A percentile compares a stretch with the other conserved stretches of the same genome.
phyloP scores from a whole-genome alignment of 495 filamentous ascomycete genomes.

The Tuber magnatum region DNA sequence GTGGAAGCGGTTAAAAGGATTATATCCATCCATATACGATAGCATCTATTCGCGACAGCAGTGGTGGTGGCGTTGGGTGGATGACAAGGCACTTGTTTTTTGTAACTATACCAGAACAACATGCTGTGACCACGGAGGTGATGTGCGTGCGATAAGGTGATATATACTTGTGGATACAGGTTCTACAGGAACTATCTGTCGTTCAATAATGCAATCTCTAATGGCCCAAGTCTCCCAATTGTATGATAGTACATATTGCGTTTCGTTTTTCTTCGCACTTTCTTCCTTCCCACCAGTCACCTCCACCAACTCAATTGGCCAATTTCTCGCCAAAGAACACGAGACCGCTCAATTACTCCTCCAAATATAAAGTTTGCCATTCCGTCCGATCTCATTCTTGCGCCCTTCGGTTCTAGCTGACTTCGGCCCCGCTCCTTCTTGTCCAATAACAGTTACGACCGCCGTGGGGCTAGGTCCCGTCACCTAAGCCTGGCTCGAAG shows the following conservation, averaged over 20 bases:
- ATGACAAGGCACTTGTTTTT: not conserved
- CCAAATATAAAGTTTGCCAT: not conserved
- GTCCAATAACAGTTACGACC: conserved; percentile 5
- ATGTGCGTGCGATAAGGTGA: not conserved
- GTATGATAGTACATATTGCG: not conserved
- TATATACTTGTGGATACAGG: not conserved
- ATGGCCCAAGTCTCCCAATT: not conserved
- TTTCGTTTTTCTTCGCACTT: not conserved
- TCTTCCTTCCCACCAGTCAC: not conserved
- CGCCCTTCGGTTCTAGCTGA: not conserved
- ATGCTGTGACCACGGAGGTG: not conserved
- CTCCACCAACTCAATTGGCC: not conserved
- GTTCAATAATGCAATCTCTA: not conserved
- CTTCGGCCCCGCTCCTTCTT: not conserved
- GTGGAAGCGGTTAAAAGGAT: not conserved
- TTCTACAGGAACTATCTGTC: not conserved
- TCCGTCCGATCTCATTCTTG: not conserved
- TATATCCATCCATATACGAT: not conserved
- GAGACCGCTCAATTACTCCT: not conserved
- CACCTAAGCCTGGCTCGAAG: conserved; percentile 32
- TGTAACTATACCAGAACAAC: not conserved
- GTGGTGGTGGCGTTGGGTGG: no score
- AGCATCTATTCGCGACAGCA: not conserved
- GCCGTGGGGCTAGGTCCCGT: conserved; percentile 30
- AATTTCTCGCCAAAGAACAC: not conserved